Conservation (phyloP, 2,329 filamentous ascomycete species). For the Pseudogymnoascus sp. region DNA sequence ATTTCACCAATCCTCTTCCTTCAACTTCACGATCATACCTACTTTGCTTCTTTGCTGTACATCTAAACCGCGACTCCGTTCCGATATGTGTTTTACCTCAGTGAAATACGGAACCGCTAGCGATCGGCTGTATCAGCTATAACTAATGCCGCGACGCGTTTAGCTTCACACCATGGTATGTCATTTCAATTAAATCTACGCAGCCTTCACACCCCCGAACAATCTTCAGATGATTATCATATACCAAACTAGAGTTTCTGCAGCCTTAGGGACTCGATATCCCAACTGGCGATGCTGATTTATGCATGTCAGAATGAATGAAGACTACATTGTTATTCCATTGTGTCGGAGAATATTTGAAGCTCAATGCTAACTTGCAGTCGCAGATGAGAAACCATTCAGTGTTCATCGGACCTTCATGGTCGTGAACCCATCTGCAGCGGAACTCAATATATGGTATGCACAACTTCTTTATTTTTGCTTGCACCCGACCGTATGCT, state of each 20-base stretch:
- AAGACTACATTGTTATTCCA: not conserved
- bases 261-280: constrained; percentile 8
- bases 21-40: not conserved
- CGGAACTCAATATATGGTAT: not conserved
- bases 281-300: constrained; percentile 8
- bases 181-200: not conserved
- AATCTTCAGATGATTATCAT: constrained; percentile 9
- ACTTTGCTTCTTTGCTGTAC: not conserved
- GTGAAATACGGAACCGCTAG: not conserved
- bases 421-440: not conserved
- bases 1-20: constrained; percentile 8
- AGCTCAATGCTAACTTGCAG: not conserved
- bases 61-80: not conserved
- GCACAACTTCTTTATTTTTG: not conserved
- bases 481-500: not conserved
- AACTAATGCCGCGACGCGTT: not conserved
- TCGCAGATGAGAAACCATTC: not conserved
- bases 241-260: constrained; percentile 9
- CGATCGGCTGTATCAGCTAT: not conserved
- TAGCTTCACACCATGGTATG: constrained; percentile 1
- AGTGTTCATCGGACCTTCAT: not conserved
- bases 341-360: not conserved
- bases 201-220: not conserved
- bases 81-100: not conserved
- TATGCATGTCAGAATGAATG: constrained; percentile 9